Evolutionary conservation across 345 rosid species (phyloP), one percentile per base, ranked within the genome.

Genomic region (Pistacia vera): DNA sequence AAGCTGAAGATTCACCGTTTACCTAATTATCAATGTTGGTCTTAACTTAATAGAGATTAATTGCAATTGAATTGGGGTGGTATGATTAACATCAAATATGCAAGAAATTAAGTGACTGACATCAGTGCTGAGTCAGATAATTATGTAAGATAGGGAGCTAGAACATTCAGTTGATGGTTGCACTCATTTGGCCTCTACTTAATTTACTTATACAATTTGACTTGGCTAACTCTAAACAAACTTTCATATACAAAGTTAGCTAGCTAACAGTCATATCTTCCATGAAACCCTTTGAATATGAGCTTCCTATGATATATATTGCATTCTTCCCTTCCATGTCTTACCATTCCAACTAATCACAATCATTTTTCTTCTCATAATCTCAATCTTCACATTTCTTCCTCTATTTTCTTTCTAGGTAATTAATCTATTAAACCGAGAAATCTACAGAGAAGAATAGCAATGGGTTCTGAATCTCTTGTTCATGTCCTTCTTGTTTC

Each of bases 401-500:
- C 55, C 16, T 14, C 22, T 63, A 5, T 44, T 11, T 16, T 20
- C 25, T 56, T 2, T 11, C 57, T 20, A 71, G 62, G n/a, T 12
- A 16, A 11, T 33, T 11, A 9, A 17, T 6, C 16, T 14, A 9
- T 1, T 17, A 0, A 12, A 56, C 2, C 20, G 63, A 68, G 28
- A 46, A 20, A 6, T 17, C 35, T 5, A 6, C 9, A 35, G 17
- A 17, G 22, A 9, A 65, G n/a, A 65, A 46, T 11, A 17, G 73
- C 38, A 8, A 90, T 90, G 91, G 89, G 68, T 11, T 62, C 85
- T 20, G 73, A 82, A 59, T 68, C 88, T 4, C 83, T 73, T 36
- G 81, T 85, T 75, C 97, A 94, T 78, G 88, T 94, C 8, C 70
- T 94, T 73, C 85, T 94, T 1, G 88, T 94, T 54, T 91, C 97